A percentile compares a stretch with the other conserved stretches of the same genome.
phyloP scores from a whole-genome alignment of 306 rosid genomes.

The Trifolium repens region DNA sequence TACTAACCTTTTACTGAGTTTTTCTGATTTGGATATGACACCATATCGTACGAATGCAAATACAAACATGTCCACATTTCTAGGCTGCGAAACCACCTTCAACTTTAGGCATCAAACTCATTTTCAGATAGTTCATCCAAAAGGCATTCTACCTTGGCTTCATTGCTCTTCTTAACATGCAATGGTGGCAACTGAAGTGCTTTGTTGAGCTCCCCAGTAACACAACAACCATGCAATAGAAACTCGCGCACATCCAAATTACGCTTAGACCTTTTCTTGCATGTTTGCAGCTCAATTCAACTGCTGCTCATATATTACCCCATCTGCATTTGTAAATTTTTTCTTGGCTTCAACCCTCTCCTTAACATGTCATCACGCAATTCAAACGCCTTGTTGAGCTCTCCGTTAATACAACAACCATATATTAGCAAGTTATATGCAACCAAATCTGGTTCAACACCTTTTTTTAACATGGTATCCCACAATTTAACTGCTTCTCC shows the following conservation, averaged over 20 bases:
- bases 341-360: conserved; percentile 66
- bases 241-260: conserved; percentile 58
- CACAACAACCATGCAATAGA: conserved; percentile 56
- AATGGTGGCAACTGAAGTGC: conserved; percentile 59
- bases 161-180: conserved; percentile 58
- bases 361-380: conserved; percentile 86
- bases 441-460: conserved; percentile 74
- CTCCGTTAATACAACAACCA: conserved; percentile 87
- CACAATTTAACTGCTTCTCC: conserved; percentile 71
- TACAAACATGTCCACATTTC: not conserved
- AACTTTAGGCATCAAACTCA: conserved; percentile 18
- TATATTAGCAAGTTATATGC: conserved; percentile 78
- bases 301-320: conserved; percentile 57
- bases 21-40: conserved; percentile 31
- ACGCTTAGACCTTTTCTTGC: conserved; percentile 61
- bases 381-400: conserved; percentile 67
- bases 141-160: conserved; percentile 35
- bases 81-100: conserved; percentile 26
- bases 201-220: conserved; percentile 52
- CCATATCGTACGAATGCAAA: not conserved
- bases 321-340: conserved; percentile 58
- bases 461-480: conserved; percentile 79
- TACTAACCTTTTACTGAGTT: conserved; percentile 32
- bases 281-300: conserved; percentile 57
- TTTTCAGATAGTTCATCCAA: conserved; percentile 23